Base-by-base conservation (phyloP, 148 eudicot genomes). In the Rhododendron ferrugineum region DNA sequence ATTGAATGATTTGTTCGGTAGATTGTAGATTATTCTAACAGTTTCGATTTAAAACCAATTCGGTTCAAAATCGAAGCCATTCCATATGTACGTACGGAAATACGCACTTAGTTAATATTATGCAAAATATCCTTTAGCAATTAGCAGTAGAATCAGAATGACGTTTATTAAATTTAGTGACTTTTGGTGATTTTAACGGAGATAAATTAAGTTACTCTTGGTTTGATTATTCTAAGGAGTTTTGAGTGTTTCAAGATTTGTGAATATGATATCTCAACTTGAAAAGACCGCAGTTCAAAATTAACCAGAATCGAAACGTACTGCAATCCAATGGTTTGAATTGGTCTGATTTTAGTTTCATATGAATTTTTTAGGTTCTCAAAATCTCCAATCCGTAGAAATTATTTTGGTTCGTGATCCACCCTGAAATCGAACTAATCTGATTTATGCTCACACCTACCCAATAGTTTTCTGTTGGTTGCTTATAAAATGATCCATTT, bases 41-140 rank as follows among this genome's bases (percentile, higher is more conserved):
- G 11, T 16, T 54, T 3, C 16, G 16, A 13, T 50, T 50, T 50
- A 11, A 50, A 62, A 62, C 68, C 11, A 62, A 9, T 62, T 26
- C 5, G 30, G 32, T 26, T 64, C 30, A 10, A 26, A n/a, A 26
- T 9, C 28, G 1, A 26, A 8, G 72, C 72, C 28, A 64, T 64
- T n/a, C 26, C 70, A 3, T 64, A 64, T 2, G 30, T 64, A 64
- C 10, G 1, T 64, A 64, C 32, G 15, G 3, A 11, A 64, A 64
- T n/a, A n/a, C 32, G 10, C 10, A n/a, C 14, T 64, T 62, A 49
- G 96, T 37, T 37, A 37, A 37, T 37, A 37, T 37, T 5, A 62
- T 62, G 16, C n/a, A 6, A 54, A 54, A 54, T 3, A 15, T 54
- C 6, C 18, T 16, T 44, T 44, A 44, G 47, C 47, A 44, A 44